Evolutionary conservation across 257 asterid genomes (phyloP).

Genomic region (Solanum etuberosum): DNA sequence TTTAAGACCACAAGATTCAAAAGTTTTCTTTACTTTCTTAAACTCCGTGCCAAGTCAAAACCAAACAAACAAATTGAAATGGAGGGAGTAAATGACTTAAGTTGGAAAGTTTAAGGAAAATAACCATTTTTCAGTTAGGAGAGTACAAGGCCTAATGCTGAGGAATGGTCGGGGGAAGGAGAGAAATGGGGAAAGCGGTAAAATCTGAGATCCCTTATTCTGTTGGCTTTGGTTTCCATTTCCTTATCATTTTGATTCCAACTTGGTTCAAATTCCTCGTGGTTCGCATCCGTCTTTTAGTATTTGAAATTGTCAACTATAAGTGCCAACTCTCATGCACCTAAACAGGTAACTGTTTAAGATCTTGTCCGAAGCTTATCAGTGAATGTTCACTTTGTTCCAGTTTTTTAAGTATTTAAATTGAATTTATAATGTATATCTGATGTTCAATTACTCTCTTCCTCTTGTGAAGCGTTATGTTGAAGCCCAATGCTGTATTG

Average conservation of each 20-base stretch:
- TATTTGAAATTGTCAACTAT: not conserved
- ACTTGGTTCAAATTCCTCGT: not conserved
- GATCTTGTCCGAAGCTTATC: not conserved
- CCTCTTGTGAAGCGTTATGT: constrained; percentile 63
- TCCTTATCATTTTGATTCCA: not conserved
- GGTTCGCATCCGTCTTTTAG: not conserved
- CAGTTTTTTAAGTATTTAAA: not conserved
- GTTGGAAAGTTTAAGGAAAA: not conserved
- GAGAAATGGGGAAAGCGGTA: not conserved
- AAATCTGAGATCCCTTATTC: not conserved
- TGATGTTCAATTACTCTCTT: not conserved
- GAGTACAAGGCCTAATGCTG: not conserved
- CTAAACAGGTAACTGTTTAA: not conserved
- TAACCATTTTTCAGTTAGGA: not conserved
- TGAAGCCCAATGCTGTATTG: constrained; percentile 92
- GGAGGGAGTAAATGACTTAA: not conserved
- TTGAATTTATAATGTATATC: not conserved
- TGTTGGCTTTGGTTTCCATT: not conserved
- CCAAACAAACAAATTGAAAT: not conserved
- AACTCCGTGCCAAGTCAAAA: not conserved
- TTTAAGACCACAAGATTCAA: not conserved
- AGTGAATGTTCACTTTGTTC: not conserved
- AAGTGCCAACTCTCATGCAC: not conserved
- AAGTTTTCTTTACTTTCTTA: not conserved
- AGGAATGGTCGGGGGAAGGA: not conserved